A percentile compares a stretch with the other conserved stretches of the same genome.
phyloP scores from a whole-genome alignment of 2,329 filamentous ascomycete species.

The Ophiostoma triangulosporum region DNA sequence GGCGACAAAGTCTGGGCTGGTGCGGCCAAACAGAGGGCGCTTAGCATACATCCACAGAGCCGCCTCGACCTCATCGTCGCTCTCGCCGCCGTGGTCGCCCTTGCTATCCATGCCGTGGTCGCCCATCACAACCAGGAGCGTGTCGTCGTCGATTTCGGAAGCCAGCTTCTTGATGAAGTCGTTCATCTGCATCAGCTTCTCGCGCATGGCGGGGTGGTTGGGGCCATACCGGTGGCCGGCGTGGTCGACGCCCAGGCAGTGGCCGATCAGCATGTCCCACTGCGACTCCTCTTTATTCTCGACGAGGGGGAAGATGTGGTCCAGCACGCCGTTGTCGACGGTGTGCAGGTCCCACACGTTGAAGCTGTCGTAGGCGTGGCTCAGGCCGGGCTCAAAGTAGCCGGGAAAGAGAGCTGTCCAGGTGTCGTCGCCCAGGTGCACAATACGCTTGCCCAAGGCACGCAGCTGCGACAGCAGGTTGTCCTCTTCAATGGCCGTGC shows the following conservation, averaged over 20 bases:
- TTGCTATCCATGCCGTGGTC: conserved; percentile 98
- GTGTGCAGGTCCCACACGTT: conserved; percentile 98
- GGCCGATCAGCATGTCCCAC: conserved; percentile 93
- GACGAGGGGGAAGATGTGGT: conserved; percentile 79
- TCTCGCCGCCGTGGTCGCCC: conserved; percentile 96
- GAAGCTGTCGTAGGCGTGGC: conserved; percentile 86
- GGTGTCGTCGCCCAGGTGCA: conserved; percentile 94
- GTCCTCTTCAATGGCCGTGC: conserved; percentile 91
- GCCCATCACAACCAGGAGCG: conserved; percentile 90
- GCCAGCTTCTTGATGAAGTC: conserved; percentile 60
- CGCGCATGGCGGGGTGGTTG: conserved; percentile 79
- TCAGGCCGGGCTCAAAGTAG: conserved; percentile 82
- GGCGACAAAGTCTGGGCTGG: conserved; percentile 40
- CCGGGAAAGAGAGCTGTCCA: conserved; percentile 88
- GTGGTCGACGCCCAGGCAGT: conserved; percentile 91
- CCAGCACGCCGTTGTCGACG: conserved; percentile 85
- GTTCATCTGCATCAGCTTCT: conserved; percentile 89
- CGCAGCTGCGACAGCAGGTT: conserved; percentile 55
- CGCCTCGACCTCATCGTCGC: conserved; percentile 87
- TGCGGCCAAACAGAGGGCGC: conserved; percentile 69
- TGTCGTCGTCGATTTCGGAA: conserved; percentile 63
- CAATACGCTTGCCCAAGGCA: conserved; percentile 57
- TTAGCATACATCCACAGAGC: conserved; percentile 98
- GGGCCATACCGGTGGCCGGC: conserved; percentile 93
- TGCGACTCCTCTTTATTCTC: conserved; percentile 40